Conservation (phyloP, 1,284 basidiomycete species). For the Moesziomyces parantarcticus region DNA sequence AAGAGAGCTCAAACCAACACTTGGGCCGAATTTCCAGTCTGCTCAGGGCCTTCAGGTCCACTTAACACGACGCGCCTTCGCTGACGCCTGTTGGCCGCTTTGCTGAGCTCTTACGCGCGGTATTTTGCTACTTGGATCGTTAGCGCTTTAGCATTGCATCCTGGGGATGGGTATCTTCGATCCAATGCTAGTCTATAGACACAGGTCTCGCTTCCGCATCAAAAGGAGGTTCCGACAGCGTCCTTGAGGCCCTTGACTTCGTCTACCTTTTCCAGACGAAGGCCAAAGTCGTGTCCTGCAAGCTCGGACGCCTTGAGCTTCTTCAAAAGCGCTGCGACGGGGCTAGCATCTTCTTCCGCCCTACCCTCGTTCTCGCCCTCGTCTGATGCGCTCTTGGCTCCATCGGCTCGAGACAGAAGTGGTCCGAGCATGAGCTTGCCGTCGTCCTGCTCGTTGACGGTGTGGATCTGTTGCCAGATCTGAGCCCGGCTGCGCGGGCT, state of each 20-base stretch:
- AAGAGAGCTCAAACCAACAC: slow-evolving; percentile 8
- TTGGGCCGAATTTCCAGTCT: not conserved
- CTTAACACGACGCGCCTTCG: slow-evolving; percentile 8
- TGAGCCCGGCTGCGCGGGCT: slow-evolving; percentile 22
- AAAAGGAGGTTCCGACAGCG: slow-evolving; percentile 53
- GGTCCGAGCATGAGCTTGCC: slow-evolving; percentile 34
- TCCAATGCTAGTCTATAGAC: not conserved
- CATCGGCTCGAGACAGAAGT: slow-evolving; percentile 36
- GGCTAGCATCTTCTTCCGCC: slow-evolving; percentile 1
- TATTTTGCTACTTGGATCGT: too few species aligned
- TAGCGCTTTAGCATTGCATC: not conserved
- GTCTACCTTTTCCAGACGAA: slow-evolving; percentile 75
- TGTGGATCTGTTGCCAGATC: slow-evolving; percentile 44
- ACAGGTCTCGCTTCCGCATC: not conserved
- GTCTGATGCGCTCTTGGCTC: slow-evolving; percentile 17
- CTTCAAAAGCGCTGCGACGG: slow-evolving; percentile 70
- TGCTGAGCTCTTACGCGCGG: too few species aligned
- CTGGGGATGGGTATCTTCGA: not conserved
- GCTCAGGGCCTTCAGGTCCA: not conserved
- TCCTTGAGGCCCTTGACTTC: slow-evolving; percentile 75
- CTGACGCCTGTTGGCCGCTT: not conserved
- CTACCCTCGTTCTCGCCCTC: not conserved
- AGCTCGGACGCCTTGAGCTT: slow-evolving; percentile 63
- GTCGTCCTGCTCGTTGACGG: slow-evolving; percentile 36
- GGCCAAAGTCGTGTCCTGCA: slow-evolving; percentile 71